Percentiles rank a stretch among this genome's conserved stretches.
Conservation (phyloP, 2,329 filamentous ascomycete genomes). For the Talaromyces sp. region DNA sequence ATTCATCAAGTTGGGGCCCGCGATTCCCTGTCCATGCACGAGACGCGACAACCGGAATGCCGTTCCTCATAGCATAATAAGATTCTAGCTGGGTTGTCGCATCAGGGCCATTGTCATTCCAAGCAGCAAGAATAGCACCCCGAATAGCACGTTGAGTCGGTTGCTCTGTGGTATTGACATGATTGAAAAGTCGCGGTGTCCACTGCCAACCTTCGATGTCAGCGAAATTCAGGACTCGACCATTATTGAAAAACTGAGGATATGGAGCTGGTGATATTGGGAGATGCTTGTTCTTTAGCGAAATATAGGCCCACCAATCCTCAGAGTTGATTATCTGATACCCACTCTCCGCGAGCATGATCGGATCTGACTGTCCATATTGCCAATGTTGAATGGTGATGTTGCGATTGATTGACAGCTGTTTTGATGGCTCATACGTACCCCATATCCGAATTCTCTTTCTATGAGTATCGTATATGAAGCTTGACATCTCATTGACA, state of each 20-base stretch:
- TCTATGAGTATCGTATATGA: constrained; percentile 44
- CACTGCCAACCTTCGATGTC: constrained; percentile 48
- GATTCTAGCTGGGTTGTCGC: constrained; percentile 55
- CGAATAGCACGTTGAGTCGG: constrained; percentile 46
- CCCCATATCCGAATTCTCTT: constrained; percentile 61
- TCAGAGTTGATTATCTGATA: constrained; percentile 59
- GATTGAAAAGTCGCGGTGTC: constrained; percentile 56
- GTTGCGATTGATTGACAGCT: constrained; percentile 45
- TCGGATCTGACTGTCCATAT: constrained; percentile 56
- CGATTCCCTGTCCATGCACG: constrained; percentile 59
- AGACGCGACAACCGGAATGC: constrained; percentile 55
- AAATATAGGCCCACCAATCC: constrained; percentile 59
- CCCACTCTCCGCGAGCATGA: constrained; percentile 49
- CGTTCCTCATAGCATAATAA: constrained; percentile 55
- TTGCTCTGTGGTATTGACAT: constrained; percentile 53
- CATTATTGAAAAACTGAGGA: constrained; percentile 51
- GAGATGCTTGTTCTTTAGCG: constrained; percentile 58
- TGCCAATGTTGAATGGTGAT: constrained; percentile 61
- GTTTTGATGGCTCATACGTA: constrained; percentile 52
- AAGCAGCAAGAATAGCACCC: constrained; percentile 55
- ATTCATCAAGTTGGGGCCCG: constrained; percentile 42
- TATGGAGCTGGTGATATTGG: constrained; percentile 54
- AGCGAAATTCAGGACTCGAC: constrained; percentile 54
- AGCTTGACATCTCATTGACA: constrained; percentile 55
- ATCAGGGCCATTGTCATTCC: constrained; percentile 60